phyloP scores from a whole-genome alignment of 139 green algal genomes.

The Bryopsis sp. region DNA sequence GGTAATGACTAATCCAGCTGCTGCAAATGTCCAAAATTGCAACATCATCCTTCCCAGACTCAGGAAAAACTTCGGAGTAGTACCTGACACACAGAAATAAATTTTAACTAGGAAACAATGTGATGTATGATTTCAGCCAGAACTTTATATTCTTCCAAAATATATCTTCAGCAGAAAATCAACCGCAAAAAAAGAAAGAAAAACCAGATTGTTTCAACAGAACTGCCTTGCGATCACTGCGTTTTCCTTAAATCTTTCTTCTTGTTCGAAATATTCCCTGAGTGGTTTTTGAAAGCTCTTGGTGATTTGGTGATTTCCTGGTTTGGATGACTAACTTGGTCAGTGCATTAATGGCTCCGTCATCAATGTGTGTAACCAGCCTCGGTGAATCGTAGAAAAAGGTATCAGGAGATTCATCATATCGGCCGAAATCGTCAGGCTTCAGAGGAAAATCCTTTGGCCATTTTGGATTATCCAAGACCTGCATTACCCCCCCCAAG shows the following conservation, averaged over 20 bases:
- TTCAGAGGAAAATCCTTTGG: slow-evolving; percentile 65
- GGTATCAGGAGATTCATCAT: slow-evolving; percentile 43
- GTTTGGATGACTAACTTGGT: slow-evolving; percentile 57
- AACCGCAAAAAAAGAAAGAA: not conserved
- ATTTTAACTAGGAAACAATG: too few relatives aligned
- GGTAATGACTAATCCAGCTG: slow-evolving; percentile 78
- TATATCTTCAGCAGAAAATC: not conserved
- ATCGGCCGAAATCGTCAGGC: slow-evolving; percentile 55
- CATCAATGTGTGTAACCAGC: slow-evolving; percentile 95
- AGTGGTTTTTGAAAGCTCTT: too few relatives aligned
- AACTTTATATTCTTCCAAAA: too few relatives aligned
- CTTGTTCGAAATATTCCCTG: too few relatives aligned
- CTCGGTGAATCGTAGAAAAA: slow-evolving; percentile 74
- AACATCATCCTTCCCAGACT: slow-evolving; percentile 30
- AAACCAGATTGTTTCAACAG: not conserved
- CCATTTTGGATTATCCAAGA: slow-evolving; percentile 59
- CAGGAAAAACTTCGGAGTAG: slow-evolving; percentile 57
- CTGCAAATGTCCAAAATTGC: slow-evolving; percentile 77
- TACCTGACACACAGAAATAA: too few relatives aligned
- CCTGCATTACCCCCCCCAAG: too few relatives aligned
- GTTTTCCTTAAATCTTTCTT: too few relatives aligned
- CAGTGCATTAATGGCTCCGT: slow-evolving; percentile 74
- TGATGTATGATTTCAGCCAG: too few relatives aligned
- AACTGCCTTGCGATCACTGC: too few relatives aligned
- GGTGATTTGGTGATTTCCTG: too few relatives aligned